Base-by-base conservation (phyloP, 108 stramenopile genomes). In the Aurantiochytrium sp. region DNA sequence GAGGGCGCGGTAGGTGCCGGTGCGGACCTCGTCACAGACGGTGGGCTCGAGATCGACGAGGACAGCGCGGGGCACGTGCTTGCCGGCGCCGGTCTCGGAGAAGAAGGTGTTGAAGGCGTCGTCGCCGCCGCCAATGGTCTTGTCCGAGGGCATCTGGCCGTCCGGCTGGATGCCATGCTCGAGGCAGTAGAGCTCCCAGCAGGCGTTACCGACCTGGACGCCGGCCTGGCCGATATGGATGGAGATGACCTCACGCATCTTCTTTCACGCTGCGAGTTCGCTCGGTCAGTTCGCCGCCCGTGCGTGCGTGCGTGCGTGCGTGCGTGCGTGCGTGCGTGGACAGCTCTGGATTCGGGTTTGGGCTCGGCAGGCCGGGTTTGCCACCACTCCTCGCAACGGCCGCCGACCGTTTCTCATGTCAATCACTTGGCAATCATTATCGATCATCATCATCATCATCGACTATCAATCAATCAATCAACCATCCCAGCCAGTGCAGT, bases 131-230 rank as follows among this genome's bases (percentile, higher is more conserved):
- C 94, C 95, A 48, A 45, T 48, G 42, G 37, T 41, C 42, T 41
- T 45, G 69, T 41, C 37, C 55, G 91, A 90, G 65, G 95, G 93
- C 97, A 97, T 96, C 89, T 95, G 93, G 50, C 98, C 98, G 90
- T 97, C 96, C 55, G 97, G 97, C 89, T 92, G 92, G 90, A 98
- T 98, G 87, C 98, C 97, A 88, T 98, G 98, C 94, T 98, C 98
- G 55, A 98, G 93, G 95, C 97, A 96, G 95, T 96, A 97, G 45
- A 96, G 95, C 93, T 98, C 97, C 97, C 97, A 98, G 94, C 97
- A 98, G 88, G 95, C 94, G 94, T 98, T 97, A 85, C 96, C 96
- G 89, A 93, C 92, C 93, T 98, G 97, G 94, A 97, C 95, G 91
- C 97, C 97, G 91, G 95, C 97, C 92, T 98, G 91, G 50, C 91